Conservation (phyloP, 192 early-diverging fungal species). For the Gigaspora rosea region DNA sequence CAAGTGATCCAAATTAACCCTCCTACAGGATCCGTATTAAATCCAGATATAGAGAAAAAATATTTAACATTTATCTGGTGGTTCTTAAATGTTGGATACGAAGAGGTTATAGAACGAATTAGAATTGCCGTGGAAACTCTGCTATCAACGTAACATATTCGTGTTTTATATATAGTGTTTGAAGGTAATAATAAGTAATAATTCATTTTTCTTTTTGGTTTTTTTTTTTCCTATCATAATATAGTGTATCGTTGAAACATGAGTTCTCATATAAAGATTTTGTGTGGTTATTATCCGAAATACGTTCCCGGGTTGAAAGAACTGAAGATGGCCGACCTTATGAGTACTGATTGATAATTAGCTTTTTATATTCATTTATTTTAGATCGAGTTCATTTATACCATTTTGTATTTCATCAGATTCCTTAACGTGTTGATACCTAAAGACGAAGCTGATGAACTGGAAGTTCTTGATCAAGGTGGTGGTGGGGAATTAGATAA, state of each 20-base stretch:
- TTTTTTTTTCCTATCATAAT: not conserved
- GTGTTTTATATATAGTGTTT: not conserved
- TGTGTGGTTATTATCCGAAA: slow-evolving; percentile 19
- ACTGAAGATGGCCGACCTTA: not conserved
- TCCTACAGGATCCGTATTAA: slow-evolving; percentile 35
- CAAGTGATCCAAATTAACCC: slow-evolving; percentile 45
- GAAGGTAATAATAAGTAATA: not conserved
- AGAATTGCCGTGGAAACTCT: slow-evolving; percentile 60
- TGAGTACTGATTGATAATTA: not conserved
- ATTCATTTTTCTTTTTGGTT: not conserved
- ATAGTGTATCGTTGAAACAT: slow-evolving; percentile 16
- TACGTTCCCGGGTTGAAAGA: slow-evolving; percentile 17
- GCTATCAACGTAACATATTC: not conserved
- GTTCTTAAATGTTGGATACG: slow-evolving; percentile 89
- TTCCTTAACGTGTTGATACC: slow-evolving; percentile 66
- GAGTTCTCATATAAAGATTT: slow-evolving; percentile 16
- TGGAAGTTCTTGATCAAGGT: slow-evolving; percentile 60
- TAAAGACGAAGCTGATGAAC: slow-evolving; percentile 57
- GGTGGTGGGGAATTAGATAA: slow-evolving; percentile 47
- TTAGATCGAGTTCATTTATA: not conserved
- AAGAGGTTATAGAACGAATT: slow-evolving; percentile 66
- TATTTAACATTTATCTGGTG: slow-evolving; percentile 93
- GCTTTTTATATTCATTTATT: not conserved
- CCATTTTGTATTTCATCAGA: slow-evolving; percentile 36
- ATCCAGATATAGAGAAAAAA: slow-evolving; percentile 64